phyloP scores from a whole-genome alignment of 352 stramenopile species.

The Phytophthora brassicae region DNA sequence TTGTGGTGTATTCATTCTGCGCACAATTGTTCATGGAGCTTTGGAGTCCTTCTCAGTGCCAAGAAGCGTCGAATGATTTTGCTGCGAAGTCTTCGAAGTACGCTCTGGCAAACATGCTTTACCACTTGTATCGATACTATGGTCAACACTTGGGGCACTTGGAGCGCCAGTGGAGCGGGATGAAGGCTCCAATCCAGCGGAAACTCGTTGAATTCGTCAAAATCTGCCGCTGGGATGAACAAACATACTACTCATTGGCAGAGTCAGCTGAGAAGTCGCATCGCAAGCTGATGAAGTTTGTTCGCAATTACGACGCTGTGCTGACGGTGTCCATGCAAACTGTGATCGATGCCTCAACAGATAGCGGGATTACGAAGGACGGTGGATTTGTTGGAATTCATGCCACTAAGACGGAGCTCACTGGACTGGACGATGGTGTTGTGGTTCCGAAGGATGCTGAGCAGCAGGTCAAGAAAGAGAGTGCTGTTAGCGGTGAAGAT shows the following conservation, averaged over 20 bases:
- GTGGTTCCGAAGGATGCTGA: conserved; percentile 38
- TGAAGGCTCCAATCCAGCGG: conserved; percentile 95
- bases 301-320: conserved; percentile 91
- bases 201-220: conserved; percentile 98
- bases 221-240: conserved; percentile 99
- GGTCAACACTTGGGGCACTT: conserved; percentile 86
- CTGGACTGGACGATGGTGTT: conserved; percentile 47
- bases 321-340: conserved; percentile 81
- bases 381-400: conserved; percentile 77
- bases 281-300: conserved; percentile 97
- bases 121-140: conserved; percentile 96
- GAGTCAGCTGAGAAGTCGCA: conserved; percentile 98
- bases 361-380: conserved; percentile 82
- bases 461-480: conserved; percentile 25
- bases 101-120: conserved; percentile 87
- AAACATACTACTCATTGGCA: conserved; percentile 98
- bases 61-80: conserved; percentile 12
- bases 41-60: conserved; percentile 31
- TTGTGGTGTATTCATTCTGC: conserved; percentile 90
- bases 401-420: conserved; percentile 67
- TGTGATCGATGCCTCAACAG: conserved; percentile 87
- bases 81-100: conserved; percentile 36
- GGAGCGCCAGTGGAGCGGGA: conserved; percentile 78
- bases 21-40: conserved; percentile 83
- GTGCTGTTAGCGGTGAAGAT: conserved; percentile 3